Evolutionary conservation across 495 filamentous ascomycete species (phyloP).

Genomic region (Neurospora tetraspora): DNA sequence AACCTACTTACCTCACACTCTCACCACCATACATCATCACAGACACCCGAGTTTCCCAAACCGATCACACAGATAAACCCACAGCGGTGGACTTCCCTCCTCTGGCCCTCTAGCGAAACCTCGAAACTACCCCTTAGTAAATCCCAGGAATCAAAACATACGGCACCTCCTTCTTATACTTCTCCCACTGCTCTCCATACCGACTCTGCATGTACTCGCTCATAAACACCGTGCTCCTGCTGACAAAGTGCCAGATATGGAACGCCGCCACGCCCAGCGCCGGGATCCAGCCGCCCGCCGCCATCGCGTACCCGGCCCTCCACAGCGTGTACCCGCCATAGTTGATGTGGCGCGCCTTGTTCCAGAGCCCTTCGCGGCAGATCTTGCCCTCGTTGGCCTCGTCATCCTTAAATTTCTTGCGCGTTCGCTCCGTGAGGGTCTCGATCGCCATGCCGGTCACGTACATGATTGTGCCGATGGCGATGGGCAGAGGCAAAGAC

Average conservation of each 20-base stretch:
- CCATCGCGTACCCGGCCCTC: conserved; percentile 42
- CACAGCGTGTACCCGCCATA: conserved; percentile 49
- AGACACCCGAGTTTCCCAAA: neutral
- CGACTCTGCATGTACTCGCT: conserved; percentile 40
- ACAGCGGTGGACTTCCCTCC: neutral
- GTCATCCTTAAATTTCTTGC: conserved; percentile 42
- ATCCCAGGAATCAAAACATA: conserved; percentile 36
- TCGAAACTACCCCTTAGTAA: conserved; percentile 12
- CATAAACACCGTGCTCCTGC: conserved; percentile 35
- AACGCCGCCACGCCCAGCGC: conserved; percentile 27
- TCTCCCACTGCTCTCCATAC: conserved; percentile 35
- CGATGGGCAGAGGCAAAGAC: conserved; percentile 18
- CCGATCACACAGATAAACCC: neutral
- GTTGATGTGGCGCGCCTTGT: conserved; percentile 47
- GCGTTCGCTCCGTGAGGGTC: conserved; percentile 41
- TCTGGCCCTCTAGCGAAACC: neutral
- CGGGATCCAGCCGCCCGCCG: conserved; percentile 35
- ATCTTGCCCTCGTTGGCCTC: conserved; percentile 44
- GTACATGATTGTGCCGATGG: conserved; percentile 36
- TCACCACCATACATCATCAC: neutral
- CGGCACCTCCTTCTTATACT: conserved; percentile 33
- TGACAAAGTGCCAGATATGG: conserved; percentile 36
- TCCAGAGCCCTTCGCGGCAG: conserved; percentile 43
- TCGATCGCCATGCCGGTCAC: conserved; percentile 38
- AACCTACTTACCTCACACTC: neutral